Evolutionary conservation across 2,329 filamentous ascomycete genomes (phyloP).

Genomic region (Colletotrichum noveboracense): DNA sequence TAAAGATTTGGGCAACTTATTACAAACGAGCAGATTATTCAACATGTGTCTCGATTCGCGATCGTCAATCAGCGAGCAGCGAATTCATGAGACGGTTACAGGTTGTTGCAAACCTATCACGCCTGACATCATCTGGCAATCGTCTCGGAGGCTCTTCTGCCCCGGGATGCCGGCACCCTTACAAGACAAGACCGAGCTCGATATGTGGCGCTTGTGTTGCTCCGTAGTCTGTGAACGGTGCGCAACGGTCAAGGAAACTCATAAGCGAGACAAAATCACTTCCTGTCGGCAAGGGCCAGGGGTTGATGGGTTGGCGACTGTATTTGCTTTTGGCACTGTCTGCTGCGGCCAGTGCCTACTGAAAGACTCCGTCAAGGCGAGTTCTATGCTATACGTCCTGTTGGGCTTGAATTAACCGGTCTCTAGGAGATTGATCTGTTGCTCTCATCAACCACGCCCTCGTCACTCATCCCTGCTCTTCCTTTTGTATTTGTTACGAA

Average conservation of each 20-base stretch:
- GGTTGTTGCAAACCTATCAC: conserved; percentile 31
- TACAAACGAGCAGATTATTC: conserved; percentile 72
- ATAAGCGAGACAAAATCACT: conserved; percentile 34
- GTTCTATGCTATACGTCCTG: conserved; percentile 30
- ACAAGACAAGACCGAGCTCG: conserved; percentile 67
- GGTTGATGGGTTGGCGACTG: conserved; percentile 59
- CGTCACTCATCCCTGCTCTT: conserved; percentile 69
- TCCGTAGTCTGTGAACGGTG: conserved; percentile 73
- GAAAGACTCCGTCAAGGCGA: conserved; percentile 67
- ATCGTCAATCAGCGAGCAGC: conserved; percentile 28
- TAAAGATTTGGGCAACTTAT: conserved; percentile 65
- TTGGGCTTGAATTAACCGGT: conserved; percentile 28
- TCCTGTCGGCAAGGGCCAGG: conserved; percentile 68
- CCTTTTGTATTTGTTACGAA: conserved; percentile 70
- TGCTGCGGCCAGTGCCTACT: conserved; percentile 72
- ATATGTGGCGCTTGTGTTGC: conserved; percentile 78
- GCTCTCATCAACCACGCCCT: conserved; percentile 64
- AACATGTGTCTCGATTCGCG: conserved; percentile 61
- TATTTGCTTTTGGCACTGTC: conserved; percentile 76
- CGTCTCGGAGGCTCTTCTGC: conserved; percentile 69
- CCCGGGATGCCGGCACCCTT: conserved; percentile 74
- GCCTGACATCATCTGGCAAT: conserved; percentile 74
- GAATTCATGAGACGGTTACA: background rate
- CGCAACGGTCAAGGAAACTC: conserved; percentile 39
- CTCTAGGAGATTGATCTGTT: conserved; percentile 72